These are phyloP conservation scores for Claviceps pusilla DNA, from an alignment of 2,329 filamentous ascomycete genomes.

Conservation along the genomic window DNA sequence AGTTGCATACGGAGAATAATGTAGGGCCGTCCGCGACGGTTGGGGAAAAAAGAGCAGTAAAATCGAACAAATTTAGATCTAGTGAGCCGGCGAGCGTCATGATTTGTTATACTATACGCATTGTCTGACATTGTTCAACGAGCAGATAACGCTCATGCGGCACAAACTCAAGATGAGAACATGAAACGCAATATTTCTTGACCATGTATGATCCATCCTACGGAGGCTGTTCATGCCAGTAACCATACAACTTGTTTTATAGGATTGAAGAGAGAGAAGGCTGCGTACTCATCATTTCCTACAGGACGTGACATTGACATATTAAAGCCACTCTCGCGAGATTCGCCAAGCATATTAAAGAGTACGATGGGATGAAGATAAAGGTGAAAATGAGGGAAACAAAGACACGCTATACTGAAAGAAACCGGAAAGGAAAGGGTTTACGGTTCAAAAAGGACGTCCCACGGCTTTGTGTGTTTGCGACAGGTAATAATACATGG, in stretches of 20 bases:
- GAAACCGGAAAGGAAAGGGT: background rate
- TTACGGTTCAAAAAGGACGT: too few species aligned
- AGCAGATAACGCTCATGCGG: too few species aligned
- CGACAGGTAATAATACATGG: too few species aligned
- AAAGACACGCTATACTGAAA: background rate
- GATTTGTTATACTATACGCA: background rate
- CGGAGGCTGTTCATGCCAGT: too few species aligned
- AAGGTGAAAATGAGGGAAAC: background rate
- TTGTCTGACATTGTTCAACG: too few species aligned
- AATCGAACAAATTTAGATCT: background rate
- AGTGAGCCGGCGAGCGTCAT: background rate
- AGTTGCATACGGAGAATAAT: conserved; percentile 17
- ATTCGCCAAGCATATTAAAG: background rate
- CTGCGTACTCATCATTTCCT: background rate
- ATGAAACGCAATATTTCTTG: background rate
- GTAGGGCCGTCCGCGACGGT: conserved; percentile 12
- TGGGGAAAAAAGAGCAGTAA: background rate
- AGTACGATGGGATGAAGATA: background rate
- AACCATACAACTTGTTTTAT: too few species aligned
- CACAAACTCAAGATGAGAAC: background rate
- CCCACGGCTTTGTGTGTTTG: too few species aligned
- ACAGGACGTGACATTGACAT: background rate
- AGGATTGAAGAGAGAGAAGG: too few species aligned
- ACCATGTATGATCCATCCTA: too few species aligned
- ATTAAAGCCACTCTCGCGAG: background rate